Base-by-base conservation (phyloP, 2,329 filamentous ascomycete genomes). In the Colletotrichum camelliae region DNA sequence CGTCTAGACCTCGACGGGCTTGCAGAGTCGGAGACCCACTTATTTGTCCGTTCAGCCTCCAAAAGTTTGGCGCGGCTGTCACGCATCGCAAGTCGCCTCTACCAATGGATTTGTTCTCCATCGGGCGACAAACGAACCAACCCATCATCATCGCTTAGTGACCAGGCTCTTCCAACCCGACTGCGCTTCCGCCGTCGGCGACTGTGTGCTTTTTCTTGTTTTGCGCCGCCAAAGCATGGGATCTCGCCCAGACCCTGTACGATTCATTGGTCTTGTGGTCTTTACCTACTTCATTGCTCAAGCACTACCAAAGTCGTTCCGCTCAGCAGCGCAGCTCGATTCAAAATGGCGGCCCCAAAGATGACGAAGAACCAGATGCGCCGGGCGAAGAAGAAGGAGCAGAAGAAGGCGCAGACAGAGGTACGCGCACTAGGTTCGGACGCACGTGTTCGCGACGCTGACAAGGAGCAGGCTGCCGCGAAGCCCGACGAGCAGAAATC, bases 301-400 rank as follows among this genome's bases (percentile, higher is more conserved):
- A 72, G 77, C 80, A 68, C 68, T 57, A 58, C 69, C 75, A 29
- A 64, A 68, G 37, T 78, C 61, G 73, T 70, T 77, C 70, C 74
- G 66, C 72, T 39, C 67, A 7, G 73, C 61, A n/a, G 66, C 66
- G 71, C 74, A 71, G 29, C 67, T 71, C 61, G 81, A 65, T 74
- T 74, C 85, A 88, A 84, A 82, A 93, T 93, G 92, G 91, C 91
- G 81, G 84, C 88, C 79, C 85, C 89, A 79, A 97, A 96, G 88
- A 93, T 94, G 88, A 96, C 94, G 84, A 98, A 98, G 89, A 98
- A 98, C 86, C 95, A 98, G 86, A 93, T 96, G 88, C 92, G 96
- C 84, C 93, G 96, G 84, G 94, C 95, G 65, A 96, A 96, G 89
- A 98, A 97, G 91, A 98, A 98, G 93, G 94, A 95, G 81, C 92